These are phyloP conservation scores for Corinectria fuckeliana DNA, from an alignment of 2,329 filamentous ascomycete genomes.

Conservation along the genomic window DNA sequence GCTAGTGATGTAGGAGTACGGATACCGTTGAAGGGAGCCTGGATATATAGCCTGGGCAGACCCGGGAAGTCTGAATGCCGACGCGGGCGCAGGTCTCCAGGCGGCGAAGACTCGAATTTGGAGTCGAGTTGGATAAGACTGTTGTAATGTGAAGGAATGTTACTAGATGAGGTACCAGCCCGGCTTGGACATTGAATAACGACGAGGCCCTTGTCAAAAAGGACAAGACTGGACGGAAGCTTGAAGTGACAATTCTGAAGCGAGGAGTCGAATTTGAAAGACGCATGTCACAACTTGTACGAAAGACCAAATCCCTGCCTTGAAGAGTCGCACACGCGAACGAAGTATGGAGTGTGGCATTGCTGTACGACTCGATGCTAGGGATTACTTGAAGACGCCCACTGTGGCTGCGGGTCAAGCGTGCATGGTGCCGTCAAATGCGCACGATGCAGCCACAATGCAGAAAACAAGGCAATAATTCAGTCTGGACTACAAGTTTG, in stretches of 20 bases:
- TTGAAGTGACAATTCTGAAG: background rate
- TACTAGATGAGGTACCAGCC: background rate
- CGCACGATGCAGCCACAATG: constrained; percentile 20
- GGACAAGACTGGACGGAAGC: background rate
- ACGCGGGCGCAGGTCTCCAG: constrained; percentile 5
- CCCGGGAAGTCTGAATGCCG: constrained; percentile 16
- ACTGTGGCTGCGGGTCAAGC: constrained; percentile 25
- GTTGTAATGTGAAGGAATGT: constrained; percentile 10
- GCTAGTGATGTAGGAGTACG: constrained; percentile 28
- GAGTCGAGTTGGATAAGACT: constrained; percentile 13
- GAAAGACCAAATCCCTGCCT: background rate
- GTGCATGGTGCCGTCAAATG: constrained; percentile 26
- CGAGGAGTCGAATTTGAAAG: background rate
- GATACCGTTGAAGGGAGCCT: constrained; percentile 24
- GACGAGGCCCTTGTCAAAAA: too few species aligned
- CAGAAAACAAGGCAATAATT: background rate
- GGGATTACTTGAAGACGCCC: background rate
- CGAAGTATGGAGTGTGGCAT: constrained; percentile 26
- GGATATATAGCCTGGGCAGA: constrained; percentile 33
- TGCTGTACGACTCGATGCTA: constrained; percentile 6
- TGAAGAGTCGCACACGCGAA: background rate
- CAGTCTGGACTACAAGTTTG: background rate
- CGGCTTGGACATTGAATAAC: background rate
- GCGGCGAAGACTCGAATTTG: constrained; percentile 4
- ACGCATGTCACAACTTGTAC: background rate